phyloP scores from a whole-genome alignment of 805 yeast species.

The Wickerhamomyces chambardii region DNA sequence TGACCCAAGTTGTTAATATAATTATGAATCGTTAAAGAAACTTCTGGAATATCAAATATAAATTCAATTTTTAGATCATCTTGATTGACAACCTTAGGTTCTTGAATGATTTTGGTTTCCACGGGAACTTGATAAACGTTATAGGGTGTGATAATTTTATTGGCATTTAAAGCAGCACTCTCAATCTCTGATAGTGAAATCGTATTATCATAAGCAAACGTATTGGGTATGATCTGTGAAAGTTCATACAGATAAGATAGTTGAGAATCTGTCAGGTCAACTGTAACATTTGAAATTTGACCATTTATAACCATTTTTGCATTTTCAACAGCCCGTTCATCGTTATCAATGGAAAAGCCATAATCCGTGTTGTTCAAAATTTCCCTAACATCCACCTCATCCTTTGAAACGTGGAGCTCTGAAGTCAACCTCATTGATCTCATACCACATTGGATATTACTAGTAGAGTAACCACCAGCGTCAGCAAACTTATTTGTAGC shows the following conservation, averaged over 20 bases:
- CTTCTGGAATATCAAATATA: conserved; percentile 48
- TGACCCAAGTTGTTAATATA: conserved; percentile 29
- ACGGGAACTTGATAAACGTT: conserved; percentile 16
- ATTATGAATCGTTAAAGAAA: conserved; percentile 54
- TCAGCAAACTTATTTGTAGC: conserved; percentile 50
- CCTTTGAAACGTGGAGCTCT: conserved; percentile 37
- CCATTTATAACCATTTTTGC: conserved; percentile 50
- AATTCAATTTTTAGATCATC: conserved; percentile 31
- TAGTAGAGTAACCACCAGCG: conserved; percentile 27
- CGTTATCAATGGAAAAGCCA: conserved; percentile 46
- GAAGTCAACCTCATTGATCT: conserved; percentile 67
- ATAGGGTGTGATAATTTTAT: conserved; percentile 31
- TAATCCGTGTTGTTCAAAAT: conserved; percentile 62
- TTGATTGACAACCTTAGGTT: conserved; percentile 12
- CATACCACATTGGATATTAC: conserved; percentile 59
- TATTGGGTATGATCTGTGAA: conserved; percentile 43
- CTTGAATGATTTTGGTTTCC: conserved; percentile 1
- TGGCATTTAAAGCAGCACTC: conserved; percentile 59
- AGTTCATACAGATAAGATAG: conserved; percentile 47
- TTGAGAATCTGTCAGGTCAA: conserved; percentile 69
- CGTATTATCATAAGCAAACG: conserved; percentile 36
- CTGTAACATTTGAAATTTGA: conserved; percentile 49
- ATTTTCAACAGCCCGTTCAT: conserved; percentile 26
- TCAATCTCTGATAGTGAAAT: conserved; percentile 42
- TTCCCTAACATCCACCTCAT: conserved; percentile 45